Base-by-base conservation (phyloP, 2,329 filamentous ascomycete species). In the Boeremia exigua region DNA sequence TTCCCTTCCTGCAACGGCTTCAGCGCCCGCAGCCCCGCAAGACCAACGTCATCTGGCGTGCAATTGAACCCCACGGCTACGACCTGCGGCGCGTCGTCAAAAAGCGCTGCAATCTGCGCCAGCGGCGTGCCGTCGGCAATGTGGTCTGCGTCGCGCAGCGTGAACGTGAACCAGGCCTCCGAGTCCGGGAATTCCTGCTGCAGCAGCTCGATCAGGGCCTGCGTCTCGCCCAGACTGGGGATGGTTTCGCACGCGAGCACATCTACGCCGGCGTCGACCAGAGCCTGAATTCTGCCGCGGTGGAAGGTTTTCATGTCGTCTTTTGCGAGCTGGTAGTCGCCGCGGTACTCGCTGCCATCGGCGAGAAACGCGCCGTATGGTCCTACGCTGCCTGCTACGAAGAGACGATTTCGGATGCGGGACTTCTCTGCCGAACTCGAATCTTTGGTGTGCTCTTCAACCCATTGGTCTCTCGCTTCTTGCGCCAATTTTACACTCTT, bases 281-380 rank as follows among this genome's bases (percentile, higher is more conserved):
- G 62, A 6, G 75, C 76, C 40, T 70, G 54, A 4, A 82, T 76
- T 11, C 80, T 65, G 2, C 71, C 71, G 6, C 77, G 74, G 62
- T 82, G 80, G 58, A 81, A 81, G 3, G 60, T 63, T 47, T 76
- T 74, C 63, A 79, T 66, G 6, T 72, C 70, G 1, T 68, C 54
- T 9, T 58, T 54, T 1, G 65, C 37, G 1, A 76, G 34, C 2
- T 42, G 33, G 58, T 82, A 81, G 49, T 75, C 74, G 19, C 80
- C 80, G 2, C 70, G 66, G 53, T 82, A 81, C 59, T 82, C 80
- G 11, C 72, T 74, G 5, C 80, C 80, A 52, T 82, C 71, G 1
- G 79, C 72, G 2, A 82, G 69, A 50, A 74, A 81, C 6, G 80
- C 79, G 11, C 79, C 80, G 51, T 81, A 81, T 2, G 80, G 80